These are phyloP conservation scores for Cyclaneusma minus DNA, from an alignment of 2,329 filamentous ascomycete genomes.

Conservation along the genomic window DNA sequence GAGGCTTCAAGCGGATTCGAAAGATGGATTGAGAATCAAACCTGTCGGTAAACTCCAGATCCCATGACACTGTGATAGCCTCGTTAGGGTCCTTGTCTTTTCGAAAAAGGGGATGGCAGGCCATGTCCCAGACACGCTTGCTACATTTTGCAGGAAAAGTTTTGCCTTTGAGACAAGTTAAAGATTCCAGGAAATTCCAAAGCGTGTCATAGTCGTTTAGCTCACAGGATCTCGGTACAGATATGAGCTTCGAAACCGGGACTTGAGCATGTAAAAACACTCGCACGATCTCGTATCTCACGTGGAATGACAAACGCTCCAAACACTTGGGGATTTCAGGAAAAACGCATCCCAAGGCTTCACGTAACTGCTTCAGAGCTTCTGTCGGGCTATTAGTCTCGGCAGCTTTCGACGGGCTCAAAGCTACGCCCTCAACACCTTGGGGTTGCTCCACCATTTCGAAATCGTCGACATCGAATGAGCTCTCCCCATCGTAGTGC, in stretches of 20 bases:
- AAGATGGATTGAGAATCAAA: slow-evolving; percentile 21
- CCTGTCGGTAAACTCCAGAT: neutral
- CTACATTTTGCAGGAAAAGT: slow-evolving; percentile 31
- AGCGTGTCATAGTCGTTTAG: slow-evolving; percentile 25
- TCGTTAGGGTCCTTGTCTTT: slow-evolving; percentile 4
- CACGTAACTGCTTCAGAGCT: too few relatives aligned
- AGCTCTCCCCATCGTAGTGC: too few relatives aligned
- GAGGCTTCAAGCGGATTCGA: slow-evolving; percentile 28
- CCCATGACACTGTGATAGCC: neutral
- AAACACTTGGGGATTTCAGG: slow-evolving; percentile 10
- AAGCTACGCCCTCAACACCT: slow-evolving; percentile 12
- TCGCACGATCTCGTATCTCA: slow-evolving; percentile 16
- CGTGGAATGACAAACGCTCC: slow-evolving; percentile 6
- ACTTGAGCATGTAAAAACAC: slow-evolving; percentile 14
- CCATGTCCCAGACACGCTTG: slow-evolving; percentile 28
- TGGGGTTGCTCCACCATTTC: too few relatives aligned
- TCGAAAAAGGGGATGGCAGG: slow-evolving; percentile 15
- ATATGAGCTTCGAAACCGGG: slow-evolving; percentile 7
- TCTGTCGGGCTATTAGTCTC: slow-evolving; percentile 5
- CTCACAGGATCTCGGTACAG: slow-evolving; percentile 3
- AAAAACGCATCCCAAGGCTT: too few relatives aligned
- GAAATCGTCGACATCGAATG: too few relatives aligned
- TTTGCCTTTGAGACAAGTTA: slow-evolving; percentile 27
- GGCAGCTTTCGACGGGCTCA: slow-evolving; percentile 4
- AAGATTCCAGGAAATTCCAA: slow-evolving; percentile 23